These are phyloP conservation scores for Trametes pubescens DNA, from an alignment of 1,284 basidiomycete species.

Conservation along the genomic window DNA sequence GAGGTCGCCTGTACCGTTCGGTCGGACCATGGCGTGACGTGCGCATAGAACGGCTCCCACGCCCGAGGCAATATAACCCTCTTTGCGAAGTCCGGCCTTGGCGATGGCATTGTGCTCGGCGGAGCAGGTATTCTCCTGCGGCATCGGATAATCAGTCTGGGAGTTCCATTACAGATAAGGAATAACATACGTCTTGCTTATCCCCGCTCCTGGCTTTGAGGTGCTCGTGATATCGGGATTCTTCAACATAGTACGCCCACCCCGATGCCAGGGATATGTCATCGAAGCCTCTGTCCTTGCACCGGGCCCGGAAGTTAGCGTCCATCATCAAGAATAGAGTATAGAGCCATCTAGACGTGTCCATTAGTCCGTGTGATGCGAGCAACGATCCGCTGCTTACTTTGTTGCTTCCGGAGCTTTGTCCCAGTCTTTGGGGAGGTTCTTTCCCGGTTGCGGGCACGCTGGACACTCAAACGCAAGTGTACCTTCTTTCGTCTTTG, in stretches of 20 bases:
- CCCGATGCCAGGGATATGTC: neutral
- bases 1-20: neutral
- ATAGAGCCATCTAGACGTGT: slow-evolving; percentile 38
- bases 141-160: neutral
- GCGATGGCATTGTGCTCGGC: slow-evolving; percentile 37
- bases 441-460: no score
- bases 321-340: slow-evolving; percentile 24
- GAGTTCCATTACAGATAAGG: no score
- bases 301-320: neutral
- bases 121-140: neutral
- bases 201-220: no score
- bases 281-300: neutral
- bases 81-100: slow-evolving; percentile 32
- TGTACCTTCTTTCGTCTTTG: no score
- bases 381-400: no score
- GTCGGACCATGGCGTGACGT: slow-evolving; percentile 37
- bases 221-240: neutral
- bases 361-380: no score
- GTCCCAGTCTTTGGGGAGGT: no score
- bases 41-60: slow-evolving; percentile 44
- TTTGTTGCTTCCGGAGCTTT: no score
- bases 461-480: no score
- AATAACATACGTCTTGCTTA: no score
- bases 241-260: neutral
- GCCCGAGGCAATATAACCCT: slow-evolving; percentile 41